Percentiles rank a stretch among this genome's conserved stretches.
Conservation (phyloP, 345 rosid genomes). For the Corchorus capsularis region DNA sequence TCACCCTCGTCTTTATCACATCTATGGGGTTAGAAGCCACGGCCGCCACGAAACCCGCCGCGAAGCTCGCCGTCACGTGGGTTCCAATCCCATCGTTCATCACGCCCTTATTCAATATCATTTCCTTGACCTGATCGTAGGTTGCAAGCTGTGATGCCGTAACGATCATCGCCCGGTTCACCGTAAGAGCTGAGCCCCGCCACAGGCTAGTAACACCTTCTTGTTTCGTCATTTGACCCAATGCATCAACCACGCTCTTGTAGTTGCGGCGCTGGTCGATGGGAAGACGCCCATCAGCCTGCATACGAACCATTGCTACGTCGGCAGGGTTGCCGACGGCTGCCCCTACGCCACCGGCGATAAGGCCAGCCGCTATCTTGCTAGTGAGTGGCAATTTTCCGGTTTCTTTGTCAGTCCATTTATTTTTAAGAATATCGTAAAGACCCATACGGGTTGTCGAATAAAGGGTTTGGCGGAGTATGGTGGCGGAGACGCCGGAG, state of each 20-base stretch:
- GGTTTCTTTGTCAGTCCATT: slow-evolving; percentile 62
- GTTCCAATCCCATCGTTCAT: slow-evolving; percentile 75
- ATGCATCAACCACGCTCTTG: slow-evolving; percentile 66
- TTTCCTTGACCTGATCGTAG: slow-evolving; percentile 78
- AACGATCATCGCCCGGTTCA: slow-evolving; percentile 90
- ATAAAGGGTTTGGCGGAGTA: slow-evolving; percentile 85
- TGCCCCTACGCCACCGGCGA: slow-evolving; percentile 81
- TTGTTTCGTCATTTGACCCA: slow-evolving; percentile 54
- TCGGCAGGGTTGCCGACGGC: slow-evolving; percentile 87
- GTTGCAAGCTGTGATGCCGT: slow-evolving; percentile 89
- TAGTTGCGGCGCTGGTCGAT: slow-evolving; percentile 68
- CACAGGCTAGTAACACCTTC: slow-evolving; percentile 76
- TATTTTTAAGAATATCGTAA: slow-evolving; percentile 73
- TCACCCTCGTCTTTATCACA: slow-evolving; percentile 87
- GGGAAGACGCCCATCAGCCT: slow-evolving; percentile 82
- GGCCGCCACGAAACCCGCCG: slow-evolving; percentile 81
- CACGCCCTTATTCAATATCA: slow-evolving; percentile 45
- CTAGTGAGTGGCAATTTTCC: slow-evolving; percentile 51
- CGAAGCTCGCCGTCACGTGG: slow-evolving; percentile 73
- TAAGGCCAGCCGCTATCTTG: slow-evolving; percentile 69
- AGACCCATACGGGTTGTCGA: slow-evolving; percentile 96
- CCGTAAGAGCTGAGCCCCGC: slow-evolving; percentile 80
- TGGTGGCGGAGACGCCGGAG: slow-evolving; percentile 86
- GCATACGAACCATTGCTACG: slow-evolving; percentile 92
- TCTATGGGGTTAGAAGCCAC: slow-evolving; percentile 88